Conservation (phyloP, 805 yeast genomes). For the Saccharomycopsis capsularis region DNA sequence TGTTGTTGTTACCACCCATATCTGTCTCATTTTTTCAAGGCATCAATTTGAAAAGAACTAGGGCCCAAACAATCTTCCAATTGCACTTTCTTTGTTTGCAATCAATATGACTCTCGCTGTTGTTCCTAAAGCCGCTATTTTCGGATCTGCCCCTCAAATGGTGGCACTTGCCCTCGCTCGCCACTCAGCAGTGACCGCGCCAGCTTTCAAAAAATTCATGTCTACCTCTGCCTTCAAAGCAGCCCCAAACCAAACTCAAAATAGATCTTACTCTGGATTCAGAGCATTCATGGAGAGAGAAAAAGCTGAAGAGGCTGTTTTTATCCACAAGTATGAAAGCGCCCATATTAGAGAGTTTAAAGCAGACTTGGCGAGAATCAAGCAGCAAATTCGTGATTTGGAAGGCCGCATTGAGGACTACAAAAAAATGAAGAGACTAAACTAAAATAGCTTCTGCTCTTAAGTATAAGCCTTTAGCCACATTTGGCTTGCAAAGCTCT, state of each 20-base stretch:
- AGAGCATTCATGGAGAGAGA: constrained; percentile 12
- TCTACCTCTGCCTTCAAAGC: no score
- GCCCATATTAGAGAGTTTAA: constrained; percentile 5
- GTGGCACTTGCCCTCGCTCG: not conserved
- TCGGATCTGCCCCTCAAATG: not conserved
- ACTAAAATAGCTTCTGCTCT: no score
- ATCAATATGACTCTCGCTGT: not conserved
- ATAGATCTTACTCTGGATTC: constrained; percentile 2
- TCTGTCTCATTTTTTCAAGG: no score
- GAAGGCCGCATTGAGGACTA: constrained; percentile 3
- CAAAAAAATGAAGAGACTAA: not conserved
- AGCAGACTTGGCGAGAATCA: constrained; percentile 6
- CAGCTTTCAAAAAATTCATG: not conserved
- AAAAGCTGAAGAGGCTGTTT: not conserved
- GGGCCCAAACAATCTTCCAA: no score
- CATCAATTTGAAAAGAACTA: no score
- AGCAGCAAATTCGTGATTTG: constrained; percentile 9
- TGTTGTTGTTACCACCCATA: no score
- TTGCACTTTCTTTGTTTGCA: not conserved
- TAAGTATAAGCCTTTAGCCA: no score
- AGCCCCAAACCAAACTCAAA: no score
- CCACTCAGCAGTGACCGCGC: not conserved
- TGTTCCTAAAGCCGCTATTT: not conserved
- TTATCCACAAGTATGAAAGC: not conserved
- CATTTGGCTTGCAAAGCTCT: no score